Evolutionary conservation across 371 early-diverging fungal genomes (phyloP).

Genomic region (Rhizopus microsporus): DNA sequence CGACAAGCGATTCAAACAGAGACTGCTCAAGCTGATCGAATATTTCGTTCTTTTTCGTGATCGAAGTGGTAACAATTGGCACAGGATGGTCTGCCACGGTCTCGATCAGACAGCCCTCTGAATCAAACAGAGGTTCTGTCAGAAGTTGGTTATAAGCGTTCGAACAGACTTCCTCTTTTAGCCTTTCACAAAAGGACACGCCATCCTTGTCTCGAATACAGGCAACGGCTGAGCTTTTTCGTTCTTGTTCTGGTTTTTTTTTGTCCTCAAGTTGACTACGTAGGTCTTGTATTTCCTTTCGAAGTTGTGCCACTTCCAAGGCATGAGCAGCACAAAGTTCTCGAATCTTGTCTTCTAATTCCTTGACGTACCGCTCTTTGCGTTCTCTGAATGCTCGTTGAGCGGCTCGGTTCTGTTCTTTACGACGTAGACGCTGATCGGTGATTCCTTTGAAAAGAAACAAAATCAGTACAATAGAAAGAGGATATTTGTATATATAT

Average conservation of each 20-base stretch:
- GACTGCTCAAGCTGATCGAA: slow-evolving; percentile 24
- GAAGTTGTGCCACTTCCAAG: slow-evolving; percentile 19
- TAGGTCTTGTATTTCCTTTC: slow-evolving; percentile 35
- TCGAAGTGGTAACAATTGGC: slow-evolving; percentile 38
- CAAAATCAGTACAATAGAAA: background rate
- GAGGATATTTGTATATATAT: background rate
- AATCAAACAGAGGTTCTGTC: slow-evolving; percentile 50
- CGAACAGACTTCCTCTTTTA: slow-evolving; percentile 54
- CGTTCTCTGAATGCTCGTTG: slow-evolving; percentile 80
- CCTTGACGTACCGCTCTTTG: slow-evolving; percentile 69
- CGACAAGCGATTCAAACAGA: slow-evolving; percentile 10
- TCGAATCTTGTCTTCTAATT: slow-evolving; percentile 67
- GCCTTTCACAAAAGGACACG: slow-evolving; percentile 43
- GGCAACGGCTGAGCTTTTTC: slow-evolving; percentile 21
- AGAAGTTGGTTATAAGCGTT: slow-evolving; percentile 43
- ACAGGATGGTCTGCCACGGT: slow-evolving; percentile 38
- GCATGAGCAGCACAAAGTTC: slow-evolving; percentile 55
- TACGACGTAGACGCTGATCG: slow-evolving; percentile 57
- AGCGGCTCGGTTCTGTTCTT: slow-evolving; percentile 80
- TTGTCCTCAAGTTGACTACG: slow-evolving; percentile 1
- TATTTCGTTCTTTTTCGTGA: slow-evolving; percentile 9
- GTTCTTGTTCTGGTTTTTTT: background rate
- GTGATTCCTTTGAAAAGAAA: slow-evolving; percentile 4
- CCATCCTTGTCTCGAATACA: slow-evolving; percentile 53
- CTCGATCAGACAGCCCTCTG: slow-evolving; percentile 37